Percentiles rank a stretch among this genome's conserved stretches.
Evolutionary conservation across 2,329 filamentous ascomycete species (phyloP).

Genomic region (Diaporthe ilicicola): DNA sequence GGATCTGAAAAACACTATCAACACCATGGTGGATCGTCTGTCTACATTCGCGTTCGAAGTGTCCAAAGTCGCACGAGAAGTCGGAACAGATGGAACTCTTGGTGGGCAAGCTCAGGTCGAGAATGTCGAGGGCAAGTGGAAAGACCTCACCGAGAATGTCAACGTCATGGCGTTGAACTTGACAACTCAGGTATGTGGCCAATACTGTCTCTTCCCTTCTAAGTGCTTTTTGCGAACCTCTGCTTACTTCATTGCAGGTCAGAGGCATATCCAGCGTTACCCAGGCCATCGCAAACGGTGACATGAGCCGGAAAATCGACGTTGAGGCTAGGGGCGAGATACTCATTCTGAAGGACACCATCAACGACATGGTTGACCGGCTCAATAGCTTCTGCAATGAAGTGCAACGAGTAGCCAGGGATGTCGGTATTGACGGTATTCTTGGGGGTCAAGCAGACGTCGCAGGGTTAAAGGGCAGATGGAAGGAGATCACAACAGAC

Average conservation of each 20-base stretch:
- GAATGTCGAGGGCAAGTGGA: constrained; percentile 97
- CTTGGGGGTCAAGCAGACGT: constrained; percentile 98
- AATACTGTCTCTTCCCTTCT: background rate
- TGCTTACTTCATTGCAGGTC: constrained; percentile 61
- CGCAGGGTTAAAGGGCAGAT: constrained; percentile 88
- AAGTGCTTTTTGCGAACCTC: background rate
- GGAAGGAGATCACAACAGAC: constrained; percentile 98
- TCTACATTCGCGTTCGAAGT: constrained; percentile 97
- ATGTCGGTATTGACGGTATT: constrained; percentile 97
- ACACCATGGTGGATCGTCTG: constrained; percentile 97
- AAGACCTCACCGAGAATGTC: constrained; percentile 91
- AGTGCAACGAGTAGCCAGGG: constrained; percentile 93
- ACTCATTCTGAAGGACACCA: constrained; percentile 90
- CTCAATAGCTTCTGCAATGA: constrained; percentile 96
- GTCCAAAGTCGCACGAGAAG: constrained; percentile 92
- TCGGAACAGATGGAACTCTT: constrained; percentile 93
- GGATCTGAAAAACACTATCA: constrained; percentile 96
- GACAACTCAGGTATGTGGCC: constrained; percentile 64
- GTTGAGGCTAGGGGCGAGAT: constrained; percentile 97
- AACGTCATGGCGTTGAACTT: constrained; percentile 79
- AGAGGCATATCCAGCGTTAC: constrained; percentile 93
- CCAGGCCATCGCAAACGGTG: constrained; percentile 92
- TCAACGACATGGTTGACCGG: constrained; percentile 98
- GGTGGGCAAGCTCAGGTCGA: constrained; percentile 94
- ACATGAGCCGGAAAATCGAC: constrained; percentile 95